These are phyloP conservation scores for Lentinula detonsa DNA, from an alignment of 768 basidiomycete genomes.

Conservation along the genomic window DNA sequence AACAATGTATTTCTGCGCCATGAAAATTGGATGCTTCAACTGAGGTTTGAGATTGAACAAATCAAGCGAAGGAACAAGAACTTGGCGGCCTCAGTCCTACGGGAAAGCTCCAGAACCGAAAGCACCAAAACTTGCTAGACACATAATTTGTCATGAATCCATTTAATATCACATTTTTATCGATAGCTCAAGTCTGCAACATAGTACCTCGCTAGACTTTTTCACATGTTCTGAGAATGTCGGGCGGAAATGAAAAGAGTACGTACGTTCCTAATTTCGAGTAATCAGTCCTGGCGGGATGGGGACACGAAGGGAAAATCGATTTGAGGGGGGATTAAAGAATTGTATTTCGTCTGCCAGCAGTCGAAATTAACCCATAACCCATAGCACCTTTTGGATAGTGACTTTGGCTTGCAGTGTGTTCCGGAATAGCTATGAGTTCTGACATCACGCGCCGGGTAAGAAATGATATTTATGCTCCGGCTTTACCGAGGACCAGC, in stretches of 20 bases:
- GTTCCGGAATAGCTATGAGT: not conserved
- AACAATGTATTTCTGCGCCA: too few relatives aligned
- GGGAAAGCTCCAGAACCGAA: not conserved
- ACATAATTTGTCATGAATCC: not conserved
- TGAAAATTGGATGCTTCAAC: too few relatives aligned
- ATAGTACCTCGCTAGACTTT: not conserved
- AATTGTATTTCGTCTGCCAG: not conserved
- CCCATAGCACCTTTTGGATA: slow-evolving; percentile 1
- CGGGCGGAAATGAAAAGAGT: not conserved
- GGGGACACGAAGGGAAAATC: not conserved
- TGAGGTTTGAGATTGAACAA: too few relatives aligned
- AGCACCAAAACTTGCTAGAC: not conserved
- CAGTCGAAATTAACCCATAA: not conserved
- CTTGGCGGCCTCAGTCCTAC: not conserved
- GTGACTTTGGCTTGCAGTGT: not conserved
- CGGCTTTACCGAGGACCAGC: slow-evolving; percentile 4
- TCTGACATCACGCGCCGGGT: slow-evolving; percentile 1
- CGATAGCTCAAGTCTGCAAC: not conserved
- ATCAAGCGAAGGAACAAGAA: too few relatives aligned
- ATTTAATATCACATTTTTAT: slow-evolving; percentile 1
- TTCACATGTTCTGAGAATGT: not conserved
- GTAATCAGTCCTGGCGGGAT: not conserved
- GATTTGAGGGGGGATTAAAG: not conserved
- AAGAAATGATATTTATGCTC: not conserved
- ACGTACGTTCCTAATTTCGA: not conserved